Evolutionary conservation across 1,139 yeast genomes (phyloP).

Genomic region (Zygoascus meyerae): DNA sequence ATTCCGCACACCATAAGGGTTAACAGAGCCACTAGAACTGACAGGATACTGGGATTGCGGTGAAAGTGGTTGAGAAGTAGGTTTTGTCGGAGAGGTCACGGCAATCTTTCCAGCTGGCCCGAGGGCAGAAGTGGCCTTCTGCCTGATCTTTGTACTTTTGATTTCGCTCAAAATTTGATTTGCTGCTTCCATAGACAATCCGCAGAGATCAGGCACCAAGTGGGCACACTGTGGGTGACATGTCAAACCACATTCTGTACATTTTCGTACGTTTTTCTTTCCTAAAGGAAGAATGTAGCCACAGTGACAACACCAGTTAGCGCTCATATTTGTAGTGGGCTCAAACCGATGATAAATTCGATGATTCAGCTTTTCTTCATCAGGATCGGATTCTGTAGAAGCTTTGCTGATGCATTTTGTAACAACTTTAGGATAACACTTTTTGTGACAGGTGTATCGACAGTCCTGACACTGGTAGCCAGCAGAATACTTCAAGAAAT

Average conservation of each 20-base stretch:
- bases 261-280: conserved; percentile 85
- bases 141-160: conserved; percentile 61
- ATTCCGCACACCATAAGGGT: conserved; percentile 12
- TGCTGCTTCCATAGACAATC: conserved; percentile 97
- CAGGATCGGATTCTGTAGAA: conserved; percentile 74
- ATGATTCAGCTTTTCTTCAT: conserved; percentile 88
- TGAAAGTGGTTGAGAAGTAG: conserved; percentile 10
- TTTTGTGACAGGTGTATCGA: conserved; percentile 86
- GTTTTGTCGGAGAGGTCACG: conserved; percentile 2
- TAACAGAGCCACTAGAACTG: neutral
- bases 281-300: conserved; percentile 96
- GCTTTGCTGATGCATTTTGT: conserved; percentile 93
- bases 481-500: conserved; percentile 76
- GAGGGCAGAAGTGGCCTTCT: conserved; percentile 28
- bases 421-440: conserved; percentile 89
- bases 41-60: conserved; percentile 10
- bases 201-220: conserved; percentile 95
- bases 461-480: conserved; percentile 97
- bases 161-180: conserved; percentile 81
- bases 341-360: conserved; percentile 96
- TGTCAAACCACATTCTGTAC: conserved; percentile 92
- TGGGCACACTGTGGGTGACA: conserved; percentile 92
- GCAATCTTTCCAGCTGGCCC: conserved; percentile 1
- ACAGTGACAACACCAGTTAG: conserved; percentile 99
- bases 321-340: conserved; percentile 84